Conservation (phyloP, 371 early-diverging fungal genomes). For the Syncephalastrum monosporum region DNA sequence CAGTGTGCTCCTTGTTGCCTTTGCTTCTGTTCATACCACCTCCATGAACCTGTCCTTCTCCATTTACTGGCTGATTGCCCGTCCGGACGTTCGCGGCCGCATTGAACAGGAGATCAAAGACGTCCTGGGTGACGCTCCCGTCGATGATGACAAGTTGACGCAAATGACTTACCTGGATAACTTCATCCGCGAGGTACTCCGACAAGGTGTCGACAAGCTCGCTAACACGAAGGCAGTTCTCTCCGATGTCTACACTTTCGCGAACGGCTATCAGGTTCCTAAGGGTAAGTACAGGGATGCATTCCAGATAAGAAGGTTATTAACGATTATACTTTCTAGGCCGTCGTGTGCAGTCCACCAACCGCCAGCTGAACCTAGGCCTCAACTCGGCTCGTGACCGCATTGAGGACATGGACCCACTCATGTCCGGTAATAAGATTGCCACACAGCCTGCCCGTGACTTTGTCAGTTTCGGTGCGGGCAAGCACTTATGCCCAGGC, state of each 20-base stretch:
- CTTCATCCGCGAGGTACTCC: conserved; percentile 34
- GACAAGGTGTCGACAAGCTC: conserved; percentile 32
- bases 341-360: conserved; percentile 19
- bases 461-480: conserved; percentile 34
- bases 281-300: conserved; percentile 13
- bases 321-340: conserved; percentile 6
- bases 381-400: conserved; percentile 10
- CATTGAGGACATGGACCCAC: conserved; percentile 29
- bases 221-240: conserved; percentile 28
- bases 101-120: conserved; percentile 27
- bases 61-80: conserved; percentile 32
- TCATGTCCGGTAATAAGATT: conserved; percentile 13
- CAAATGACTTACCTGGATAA: conserved; percentile 33
- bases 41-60: conserved; percentile 25
- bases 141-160: conserved; percentile 22
- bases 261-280: conserved; percentile 40
- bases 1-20: conserved; percentile 29
- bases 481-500: conserved; percentile 42
- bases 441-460: conserved; percentile 25
- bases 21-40: conserved; percentile 42
- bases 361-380: conserved; percentile 33
- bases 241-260: conserved; percentile 24
- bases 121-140: conserved; percentile 22
- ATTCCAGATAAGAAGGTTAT: neutral
- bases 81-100: conserved; percentile 25